Base-by-base conservation (phyloP, 202 grass and related monocot species). In the Zizania palustris region DNA sequence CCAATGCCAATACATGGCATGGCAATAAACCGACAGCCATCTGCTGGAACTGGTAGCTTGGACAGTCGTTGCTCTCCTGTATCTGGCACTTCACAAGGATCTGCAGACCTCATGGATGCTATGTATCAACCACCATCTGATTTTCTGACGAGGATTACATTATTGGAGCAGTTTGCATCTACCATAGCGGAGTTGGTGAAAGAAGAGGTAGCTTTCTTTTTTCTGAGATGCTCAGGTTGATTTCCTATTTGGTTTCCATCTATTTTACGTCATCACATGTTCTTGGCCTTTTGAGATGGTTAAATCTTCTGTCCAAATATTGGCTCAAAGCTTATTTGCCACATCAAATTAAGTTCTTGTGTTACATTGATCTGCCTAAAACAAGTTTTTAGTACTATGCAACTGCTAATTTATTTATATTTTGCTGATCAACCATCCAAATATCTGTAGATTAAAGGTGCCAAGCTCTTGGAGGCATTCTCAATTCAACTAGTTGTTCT, bases 401-500 rank as follows among this genome's bases (percentile, higher is more conserved):
- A 18, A 28, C 46, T 56, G 43, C 77, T 83, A 55, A 81, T 21
- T 80, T 60, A 12, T 9, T 80, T 92, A 18, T 72, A 35, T 86
- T 60, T 63, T 63, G 33, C 49, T 75, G 67, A 63, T 79, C 45
- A 53, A 82, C 39, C 58, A 45, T 46, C 40, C 36, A 43, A 85
- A 84, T 46, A 7, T 61, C 45, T 74, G 71, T 81, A 93, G 91
- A 83, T 84, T 63, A 85, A 88, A 81, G 81, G 40, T 78, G 85
- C 72, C 42, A 81, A 64, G 63, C 86, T 84, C 37, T 73, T 95
- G 63, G 86, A 90, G 77, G 96, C 89, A 9, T 99, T 99, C 57
- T 90, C 96, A 5, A 71, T 93, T 70, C 96, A 99, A 87, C 72
- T 99, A 78, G 74, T 99, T 81, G 69, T 99, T 84, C 87, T 99